Base-by-base conservation (phyloP, 495 filamentous ascomycete genomes). In the Podospora pseudocomata region DNA sequence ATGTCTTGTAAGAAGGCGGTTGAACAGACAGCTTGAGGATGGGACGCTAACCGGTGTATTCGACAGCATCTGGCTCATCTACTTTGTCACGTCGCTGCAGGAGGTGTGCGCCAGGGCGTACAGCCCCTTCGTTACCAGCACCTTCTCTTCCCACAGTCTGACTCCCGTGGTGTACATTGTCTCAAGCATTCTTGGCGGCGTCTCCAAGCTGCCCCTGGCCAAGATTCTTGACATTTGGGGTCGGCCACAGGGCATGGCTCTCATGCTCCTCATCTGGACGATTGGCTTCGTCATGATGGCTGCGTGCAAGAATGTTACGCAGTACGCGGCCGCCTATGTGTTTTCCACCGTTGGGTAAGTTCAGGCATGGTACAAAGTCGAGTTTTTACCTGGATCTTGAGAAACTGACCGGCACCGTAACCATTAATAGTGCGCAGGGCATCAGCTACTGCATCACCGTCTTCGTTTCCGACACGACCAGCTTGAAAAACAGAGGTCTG, bases 171-270 rank as follows among this genome's bases (percentile, higher is more conserved):
- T 80, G 80, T 69, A 68, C 49, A 78, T 87, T 70, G 75, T 88
- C 67, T 80, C 82, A 56, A 78, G 70, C 54, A 75, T 92, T 69
- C 85, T 91, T 66, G 88, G 85, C 66, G 89, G 88, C 65, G 79
- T 89, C 20, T 76, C 81, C 56, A 88, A 86, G 66, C 78, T 91
- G 32, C 83, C 88, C 0, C 75, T 89, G 18, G 88, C 88, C 58
- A 90, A 91, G 75, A 77, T 91, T 60, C 76, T 90, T 69, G 87
- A 92, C 71, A 77, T 88, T 27, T 91, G 85, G 82, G 89, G 88
- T 65, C 82, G 82, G 73, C 86, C 74, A 66, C 84, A 70, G 73
- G 83, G 80, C 49, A 65, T 65, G 64, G 27, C 53, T 23, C 28
- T 67, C 3, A 65, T 75, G 78, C 32, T 70, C 6, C 7, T 67